A percentile compares a stretch with the other conserved stretches of the same genome.
Conservation (phyloP, 2,329 filamentous ascomycete genomes). For the Fusarium sp. region DNA sequence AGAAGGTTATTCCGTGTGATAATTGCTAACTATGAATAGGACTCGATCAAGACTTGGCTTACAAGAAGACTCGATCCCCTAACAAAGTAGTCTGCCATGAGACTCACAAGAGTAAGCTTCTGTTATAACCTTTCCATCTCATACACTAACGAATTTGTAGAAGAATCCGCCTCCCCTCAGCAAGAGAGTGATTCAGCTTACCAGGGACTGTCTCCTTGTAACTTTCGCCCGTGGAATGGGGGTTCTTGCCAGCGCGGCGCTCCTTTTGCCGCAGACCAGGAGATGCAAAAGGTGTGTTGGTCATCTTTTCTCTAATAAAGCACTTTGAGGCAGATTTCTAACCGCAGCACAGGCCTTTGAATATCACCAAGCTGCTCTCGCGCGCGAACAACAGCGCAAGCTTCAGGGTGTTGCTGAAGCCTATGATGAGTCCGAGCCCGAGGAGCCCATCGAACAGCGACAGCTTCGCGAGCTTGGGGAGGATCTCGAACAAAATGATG, state of each 20-base stretch:
- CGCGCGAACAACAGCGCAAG: neutral
- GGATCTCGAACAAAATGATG: neutral
- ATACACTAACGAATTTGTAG: conserved; percentile 4
- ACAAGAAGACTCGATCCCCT: neutral
- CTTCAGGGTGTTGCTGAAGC: neutral
- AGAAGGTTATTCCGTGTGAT: neutral
- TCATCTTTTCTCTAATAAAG: neutral
- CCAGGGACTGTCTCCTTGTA: conserved; percentile 21
- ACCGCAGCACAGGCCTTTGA: conserved; percentile 12
- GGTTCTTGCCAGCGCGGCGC: conserved; percentile 35
- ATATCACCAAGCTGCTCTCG: neutral
- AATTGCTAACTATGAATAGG: conserved; percentile 7
- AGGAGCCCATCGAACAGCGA: conserved; percentile 5
- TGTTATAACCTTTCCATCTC: neutral
- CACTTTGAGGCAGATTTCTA: neutral
- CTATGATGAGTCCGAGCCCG: neutral
- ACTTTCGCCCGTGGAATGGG: too few relatives aligned
- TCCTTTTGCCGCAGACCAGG: neutral
- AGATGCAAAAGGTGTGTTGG: conserved; percentile 1
- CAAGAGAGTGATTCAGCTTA: conserved; percentile 51
- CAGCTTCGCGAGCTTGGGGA: conserved; percentile 11
- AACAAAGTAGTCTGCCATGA: neutral
- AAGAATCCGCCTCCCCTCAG: conserved; percentile 7
- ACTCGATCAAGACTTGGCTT: neutral
- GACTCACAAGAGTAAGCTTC: conserved; percentile 4